phyloP scores from a whole-genome alignment of 2,329 filamentous ascomycete genomes.

The Penicillium sp. region DNA sequence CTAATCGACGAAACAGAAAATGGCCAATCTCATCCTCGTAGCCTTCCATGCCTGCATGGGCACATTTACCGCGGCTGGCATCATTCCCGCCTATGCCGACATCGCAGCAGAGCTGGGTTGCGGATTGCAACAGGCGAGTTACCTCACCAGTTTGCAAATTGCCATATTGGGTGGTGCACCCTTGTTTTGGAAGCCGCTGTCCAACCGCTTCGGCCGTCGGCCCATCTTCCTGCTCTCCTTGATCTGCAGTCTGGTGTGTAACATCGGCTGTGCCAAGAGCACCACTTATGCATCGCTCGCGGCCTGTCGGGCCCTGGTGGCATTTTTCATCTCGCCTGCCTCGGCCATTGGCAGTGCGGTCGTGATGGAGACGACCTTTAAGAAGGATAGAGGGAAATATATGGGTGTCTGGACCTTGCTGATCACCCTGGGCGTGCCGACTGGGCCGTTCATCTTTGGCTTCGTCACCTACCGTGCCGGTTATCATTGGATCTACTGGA shows the following conservation, averaged over 20 bases:
- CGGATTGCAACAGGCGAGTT: slow-evolving; percentile 50
- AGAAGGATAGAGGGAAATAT: slow-evolving; percentile 52
- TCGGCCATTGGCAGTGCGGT: slow-evolving; percentile 56
- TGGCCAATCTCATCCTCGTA: slow-evolving; percentile 55
- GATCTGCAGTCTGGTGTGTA: slow-evolving; percentile 51
- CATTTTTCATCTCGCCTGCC: slow-evolving; percentile 58
- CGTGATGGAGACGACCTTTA: slow-evolving; percentile 59
- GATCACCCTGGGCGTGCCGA: slow-evolving; percentile 51
- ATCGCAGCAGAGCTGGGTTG: slow-evolving; percentile 54
- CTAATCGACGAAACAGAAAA: slow-evolving; percentile 44
- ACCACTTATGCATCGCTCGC: slow-evolving; percentile 51
- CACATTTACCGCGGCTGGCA: slow-evolving; percentile 56
- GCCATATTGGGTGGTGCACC: slow-evolving; percentile 54
- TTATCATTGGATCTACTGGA: slow-evolving; percentile 61
- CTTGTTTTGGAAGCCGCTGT: slow-evolving; percentile 57
- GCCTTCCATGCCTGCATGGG: slow-evolving; percentile 60
- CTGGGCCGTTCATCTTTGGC: slow-evolving; percentile 39
- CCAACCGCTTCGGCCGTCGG: slow-evolving; percentile 55
- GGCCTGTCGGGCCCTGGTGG: slow-evolving; percentile 52
- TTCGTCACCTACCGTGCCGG: slow-evolving; percentile 53
- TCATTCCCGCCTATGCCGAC: slow-evolving; percentile 56
- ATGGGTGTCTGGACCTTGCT: slow-evolving; percentile 59
- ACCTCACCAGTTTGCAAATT: slow-evolving; percentile 57
- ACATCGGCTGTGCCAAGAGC: slow-evolving; percentile 55
- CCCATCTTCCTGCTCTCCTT: slow-evolving; percentile 56